These are phyloP conservation scores for Colletotrichum sojae DNA, from an alignment of 2,329 filamentous ascomycete genomes.

Conservation along the genomic window DNA sequence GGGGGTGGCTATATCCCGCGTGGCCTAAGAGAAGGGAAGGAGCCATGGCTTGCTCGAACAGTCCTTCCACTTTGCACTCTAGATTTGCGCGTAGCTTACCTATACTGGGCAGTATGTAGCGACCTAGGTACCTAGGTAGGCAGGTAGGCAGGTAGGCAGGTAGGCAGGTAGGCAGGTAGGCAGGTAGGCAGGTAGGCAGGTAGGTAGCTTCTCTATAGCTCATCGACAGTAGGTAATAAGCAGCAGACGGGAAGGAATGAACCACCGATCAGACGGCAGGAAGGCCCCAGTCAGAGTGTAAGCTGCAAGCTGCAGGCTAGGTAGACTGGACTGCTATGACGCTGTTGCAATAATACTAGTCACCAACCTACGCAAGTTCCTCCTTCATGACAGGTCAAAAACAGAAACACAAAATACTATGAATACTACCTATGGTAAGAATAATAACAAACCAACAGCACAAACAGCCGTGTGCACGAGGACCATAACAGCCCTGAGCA, in stretches of 20 bases:
- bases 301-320: neutral
- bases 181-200: too few relatives aligned
- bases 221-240: too few relatives aligned
- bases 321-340: conserved; percentile 7
- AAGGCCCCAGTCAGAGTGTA: neutral
- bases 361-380: neutral
- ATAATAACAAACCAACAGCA: too few relatives aligned
- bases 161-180: too few relatives aligned
- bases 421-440: too few relatives aligned
- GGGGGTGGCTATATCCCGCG: conserved; percentile 17
- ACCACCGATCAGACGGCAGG: neutral
- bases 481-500: neutral
- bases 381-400: conserved; percentile 19
- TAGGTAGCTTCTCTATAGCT: too few relatives aligned
- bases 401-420: neutral
- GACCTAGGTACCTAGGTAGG: too few relatives aligned
- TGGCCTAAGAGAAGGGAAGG: conserved; percentile 13
- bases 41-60: neutral
- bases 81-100: neutral
- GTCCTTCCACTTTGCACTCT: conserved; percentile 9
- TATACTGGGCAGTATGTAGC: too few relatives aligned
- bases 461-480: neutral
- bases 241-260: neutral
- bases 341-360: neutral
- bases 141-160: too few relatives aligned